Conservation (phyloP, 169 alveolate genomes). For the Plasmodium gaboni region DNA sequence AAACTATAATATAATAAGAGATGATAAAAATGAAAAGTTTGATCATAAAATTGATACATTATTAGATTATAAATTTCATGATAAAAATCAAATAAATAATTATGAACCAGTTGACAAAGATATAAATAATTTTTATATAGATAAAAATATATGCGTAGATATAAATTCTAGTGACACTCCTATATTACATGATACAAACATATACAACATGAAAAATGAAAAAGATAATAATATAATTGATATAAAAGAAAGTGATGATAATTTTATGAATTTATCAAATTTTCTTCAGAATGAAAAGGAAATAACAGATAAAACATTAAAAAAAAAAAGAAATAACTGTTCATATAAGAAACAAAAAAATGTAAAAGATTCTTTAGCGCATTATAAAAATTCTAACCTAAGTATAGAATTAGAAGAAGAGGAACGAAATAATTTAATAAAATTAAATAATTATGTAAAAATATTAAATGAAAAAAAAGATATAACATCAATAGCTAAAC, state of each 20-base stretch:
- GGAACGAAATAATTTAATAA: conserved; percentile 39
- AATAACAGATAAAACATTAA: conserved; percentile 22
- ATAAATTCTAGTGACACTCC: too few relatives aligned
- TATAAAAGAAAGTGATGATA: conserved; percentile 27
- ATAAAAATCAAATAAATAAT: too few relatives aligned
- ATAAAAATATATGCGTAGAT: too few relatives aligned
- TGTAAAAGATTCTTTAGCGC: conserved; percentile 19
- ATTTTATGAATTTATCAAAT: too few relatives aligned
- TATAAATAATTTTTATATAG: too few relatives aligned
- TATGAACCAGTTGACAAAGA: too few relatives aligned
- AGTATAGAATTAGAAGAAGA: conserved; percentile 24
- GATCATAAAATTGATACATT: too few relatives aligned
- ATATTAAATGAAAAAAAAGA: conserved; percentile 18
- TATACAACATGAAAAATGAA: too few relatives aligned
- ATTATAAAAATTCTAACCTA: conserved; percentile 25
- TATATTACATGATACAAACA: too few relatives aligned
- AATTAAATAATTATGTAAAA: conserved; percentile 62
- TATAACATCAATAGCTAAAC: conserved; percentile 57
- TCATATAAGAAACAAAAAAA: conserved; percentile 32
- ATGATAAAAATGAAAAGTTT: too few relatives aligned
- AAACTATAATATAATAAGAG: too few relatives aligned
- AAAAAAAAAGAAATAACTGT: conserved; percentile 16
- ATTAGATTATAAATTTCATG: too few relatives aligned
- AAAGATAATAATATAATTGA: not conserved
- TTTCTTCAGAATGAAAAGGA: not conserved